Evolutionary conservation across 495 filamentous ascomycete genomes (phyloP).

Genomic region (Tuber brumale): DNA sequence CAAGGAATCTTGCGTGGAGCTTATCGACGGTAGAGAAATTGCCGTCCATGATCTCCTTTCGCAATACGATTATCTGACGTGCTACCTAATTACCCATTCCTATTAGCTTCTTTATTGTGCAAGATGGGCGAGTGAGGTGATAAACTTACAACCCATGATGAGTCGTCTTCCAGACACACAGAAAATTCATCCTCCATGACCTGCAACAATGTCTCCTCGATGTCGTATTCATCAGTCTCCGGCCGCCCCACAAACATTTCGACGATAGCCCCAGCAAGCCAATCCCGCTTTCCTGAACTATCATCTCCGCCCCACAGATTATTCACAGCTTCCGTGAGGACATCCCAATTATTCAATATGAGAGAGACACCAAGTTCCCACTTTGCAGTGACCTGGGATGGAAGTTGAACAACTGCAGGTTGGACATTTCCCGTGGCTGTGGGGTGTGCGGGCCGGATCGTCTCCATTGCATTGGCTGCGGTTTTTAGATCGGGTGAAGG

Average conservation of each 20-base stretch:
- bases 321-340: conserved; percentile 77
- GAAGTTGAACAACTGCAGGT: not conserved
- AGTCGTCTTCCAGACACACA: conserved; percentile 82
- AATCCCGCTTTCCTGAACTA: conserved; percentile 81
- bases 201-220: conserved; percentile 76
- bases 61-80: conserved; percentile 60
- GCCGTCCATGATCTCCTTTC: conserved; percentile 55
- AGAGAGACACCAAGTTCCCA: conserved; percentile 80
- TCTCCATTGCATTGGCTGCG: not conserved
- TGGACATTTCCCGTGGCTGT: not conserved
- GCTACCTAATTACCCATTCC: conserved; percentile 49
- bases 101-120: not conserved
- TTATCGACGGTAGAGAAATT: conserved; percentile 62
- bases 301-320: conserved; percentile 85
- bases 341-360: conserved; percentile 72
- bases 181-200: conserved; percentile 96
- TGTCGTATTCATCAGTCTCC: conserved; percentile 71
- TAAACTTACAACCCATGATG: conserved; percentile 51
- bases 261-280: conserved; percentile 84
- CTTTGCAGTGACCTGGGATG: conserved; percentile 41
- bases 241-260: conserved; percentile 67
- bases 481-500: not conserved
- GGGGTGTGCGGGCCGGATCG: not conserved
- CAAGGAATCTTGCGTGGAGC: conserved; percentile 61
- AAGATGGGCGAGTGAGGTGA: not conserved